Evolutionary conservation across 305 asterid species (phyloP), one percentile per base, ranked within the genome.

Genomic region (Coffea humblotiana): DNA sequence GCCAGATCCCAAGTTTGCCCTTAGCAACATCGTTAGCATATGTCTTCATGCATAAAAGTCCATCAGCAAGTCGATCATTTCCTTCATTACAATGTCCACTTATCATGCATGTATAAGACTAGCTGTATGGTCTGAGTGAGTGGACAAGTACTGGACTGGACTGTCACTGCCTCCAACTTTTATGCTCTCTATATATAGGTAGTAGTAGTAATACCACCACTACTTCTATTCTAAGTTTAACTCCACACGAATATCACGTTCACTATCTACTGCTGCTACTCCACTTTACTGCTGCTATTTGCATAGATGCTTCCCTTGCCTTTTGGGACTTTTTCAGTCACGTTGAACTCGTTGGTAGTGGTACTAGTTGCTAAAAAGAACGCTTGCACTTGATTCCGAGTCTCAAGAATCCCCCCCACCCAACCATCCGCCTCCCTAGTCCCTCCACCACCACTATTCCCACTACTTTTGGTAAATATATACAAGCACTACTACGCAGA

Each of bases 191-290:
- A 14, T 25, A 66, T 71, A 8, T 66, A 27, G 43, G 61, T 63
- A n/a, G 48, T 60, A 25, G 47, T 4, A 1, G 51, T n/a, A 52
- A 13, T 48, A 32, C 66, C 6, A n/a, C 47, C 15, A 21, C 12
- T 45, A 23, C 29, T 27, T 45, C n/a, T 56, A 27, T 75, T 25
- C 69, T 37, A 45, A 47, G 27, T 61, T 67, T 37, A 61, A 63
- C 27, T 60, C 3, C 82, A 13, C 88, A 84, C 80, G 79, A 81
- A 81, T 51, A 71, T 49, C 87, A 85, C 85, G 83, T 86, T 86
- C 75, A 35, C 61, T 40, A 10, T 54, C 43, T 40, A 48, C 52
- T 48, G 8, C 52, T 48, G 13, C 71, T 4, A 18, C 63, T 56
- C 65, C 35, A 25, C 27, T 72, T 74, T 37, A n/a, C 68, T 8